Percentiles rank a stretch among this genome's conserved stretches.
Conservation (phyloP, 352 stramenopile species). For the Phytophthora crassamura region DNA sequence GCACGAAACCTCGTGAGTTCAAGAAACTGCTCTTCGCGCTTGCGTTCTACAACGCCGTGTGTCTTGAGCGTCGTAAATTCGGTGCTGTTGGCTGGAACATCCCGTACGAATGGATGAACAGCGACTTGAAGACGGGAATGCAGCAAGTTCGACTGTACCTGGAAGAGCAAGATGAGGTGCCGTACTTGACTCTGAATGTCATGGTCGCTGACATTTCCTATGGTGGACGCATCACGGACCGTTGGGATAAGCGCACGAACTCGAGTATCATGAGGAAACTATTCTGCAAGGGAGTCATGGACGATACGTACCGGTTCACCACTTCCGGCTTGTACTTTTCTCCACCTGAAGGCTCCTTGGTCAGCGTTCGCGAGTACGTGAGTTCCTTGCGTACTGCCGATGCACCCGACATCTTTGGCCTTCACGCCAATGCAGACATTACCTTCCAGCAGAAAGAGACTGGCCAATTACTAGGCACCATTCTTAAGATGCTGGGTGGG, state of each 20-base stretch:
- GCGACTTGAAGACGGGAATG: constrained; percentile 94
- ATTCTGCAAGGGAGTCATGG: constrained; percentile 87
- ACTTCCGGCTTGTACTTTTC: constrained; percentile 81
- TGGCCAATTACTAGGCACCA: constrained; percentile 69
- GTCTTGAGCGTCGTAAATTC: constrained; percentile 94
- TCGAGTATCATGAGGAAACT: constrained; percentile 94
- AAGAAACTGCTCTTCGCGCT: constrained; percentile 93
- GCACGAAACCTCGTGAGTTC: constrained; percentile 88
- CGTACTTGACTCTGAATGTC: constrained; percentile 94
- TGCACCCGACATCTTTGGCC: constrained; percentile 91
- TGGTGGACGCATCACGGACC: constrained; percentile 94
- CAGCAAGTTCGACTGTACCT: constrained; percentile 93
- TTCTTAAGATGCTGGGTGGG: constrained; percentile 80
- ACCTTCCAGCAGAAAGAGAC: constrained; percentile 95
- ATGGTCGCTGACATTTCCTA: constrained; percentile 97
- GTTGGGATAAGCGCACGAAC: constrained; percentile 95
- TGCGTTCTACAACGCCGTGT: constrained; percentile 96
- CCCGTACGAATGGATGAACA: constrained; percentile 97
- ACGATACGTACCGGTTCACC: constrained; percentile 90
- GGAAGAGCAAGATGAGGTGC: constrained; percentile 93
- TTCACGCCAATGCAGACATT: constrained; percentile 95
- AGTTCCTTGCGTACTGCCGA: constrained; percentile 82
- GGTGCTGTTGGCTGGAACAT: constrained; percentile 96
- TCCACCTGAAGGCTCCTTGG: constrained; percentile 65
- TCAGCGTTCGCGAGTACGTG: constrained; percentile 85